phyloP scores from a whole-genome alignment of 2,329 filamentous ascomycete genomes.

The Fusarium oligoseptatum region DNA sequence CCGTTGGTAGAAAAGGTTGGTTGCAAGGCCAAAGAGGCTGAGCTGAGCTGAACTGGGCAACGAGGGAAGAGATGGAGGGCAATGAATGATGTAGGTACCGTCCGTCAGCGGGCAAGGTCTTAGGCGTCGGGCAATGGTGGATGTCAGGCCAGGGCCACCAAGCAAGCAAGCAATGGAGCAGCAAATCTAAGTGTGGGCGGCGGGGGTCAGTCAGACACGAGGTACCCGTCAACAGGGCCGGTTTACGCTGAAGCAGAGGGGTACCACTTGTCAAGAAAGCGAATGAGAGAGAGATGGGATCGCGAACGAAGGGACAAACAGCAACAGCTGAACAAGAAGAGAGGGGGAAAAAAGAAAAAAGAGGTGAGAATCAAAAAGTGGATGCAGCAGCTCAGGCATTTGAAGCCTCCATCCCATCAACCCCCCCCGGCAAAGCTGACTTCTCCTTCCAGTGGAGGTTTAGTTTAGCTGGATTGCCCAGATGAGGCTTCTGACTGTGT shows the following conservation, averaged over 20 bases:
- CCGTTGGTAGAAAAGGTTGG: background rate
- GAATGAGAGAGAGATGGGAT: constrained; percentile 8
- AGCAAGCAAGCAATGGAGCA: background rate
- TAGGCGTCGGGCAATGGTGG: background rate
- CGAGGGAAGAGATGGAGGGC: background rate
- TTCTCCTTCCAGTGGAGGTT: background rate
- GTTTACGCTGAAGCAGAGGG: constrained; percentile 22
- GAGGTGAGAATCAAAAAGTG: constrained; percentile 1
- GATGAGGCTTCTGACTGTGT: constrained; percentile 11
- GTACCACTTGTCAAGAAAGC: constrained; percentile 22
- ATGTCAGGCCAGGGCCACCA: constrained; percentile 13
- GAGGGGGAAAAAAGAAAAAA: constrained; percentile 15
- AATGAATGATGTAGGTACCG: constrained; percentile 2
- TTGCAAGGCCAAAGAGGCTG: constrained; percentile 10
- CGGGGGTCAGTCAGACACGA: background rate
- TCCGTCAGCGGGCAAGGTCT: constrained; percentile 1
- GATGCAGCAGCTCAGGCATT: constrained; percentile 8
- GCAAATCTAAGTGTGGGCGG: constrained; percentile 11
- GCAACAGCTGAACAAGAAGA: background rate
- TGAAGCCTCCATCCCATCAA: background rate
- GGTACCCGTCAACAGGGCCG: constrained; percentile 11
- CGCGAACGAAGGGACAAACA: constrained; percentile 15
- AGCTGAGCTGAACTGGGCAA: background rate
- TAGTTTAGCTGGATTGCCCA: background rate
- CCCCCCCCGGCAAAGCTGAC: background rate